A percentile compares a stretch with the other conserved stretches of the same genome.
Evolutionary conservation across 2,329 filamentous ascomycete genomes (phyloP).

Genomic region (Tolypocladium paradoxum): DNA sequence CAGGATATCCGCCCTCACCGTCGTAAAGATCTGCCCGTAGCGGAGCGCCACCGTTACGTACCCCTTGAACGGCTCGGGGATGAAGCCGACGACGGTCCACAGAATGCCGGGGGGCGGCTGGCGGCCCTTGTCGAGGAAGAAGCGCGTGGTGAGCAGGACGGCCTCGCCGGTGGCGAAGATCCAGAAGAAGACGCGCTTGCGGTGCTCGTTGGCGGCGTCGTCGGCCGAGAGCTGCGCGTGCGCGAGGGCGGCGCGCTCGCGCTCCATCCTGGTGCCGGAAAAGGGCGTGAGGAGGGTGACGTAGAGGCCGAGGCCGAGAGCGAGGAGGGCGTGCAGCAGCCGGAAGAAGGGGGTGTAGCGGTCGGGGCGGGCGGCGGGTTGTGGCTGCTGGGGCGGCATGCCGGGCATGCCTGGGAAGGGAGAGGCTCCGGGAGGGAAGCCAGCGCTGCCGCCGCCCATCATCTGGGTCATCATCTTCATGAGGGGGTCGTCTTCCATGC

Average conservation of each 20-base stretch:
- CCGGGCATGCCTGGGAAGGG: slow-evolving; percentile 27
- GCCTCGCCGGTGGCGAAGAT: slow-evolving; percentile 72
- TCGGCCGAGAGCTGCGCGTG: slow-evolving; percentile 12
- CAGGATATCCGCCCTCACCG: slow-evolving; percentile 63
- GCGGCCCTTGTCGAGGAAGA: slow-evolving; percentile 54
- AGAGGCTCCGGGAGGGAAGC: slow-evolving; percentile 17
- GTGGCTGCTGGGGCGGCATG: slow-evolving; percentile 23
- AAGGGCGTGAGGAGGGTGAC: slow-evolving; percentile 59
- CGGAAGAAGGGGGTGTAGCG: slow-evolving; percentile 51
- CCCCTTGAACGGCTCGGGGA: slow-evolving; percentile 53
- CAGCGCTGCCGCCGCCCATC: slow-evolving; percentile 35
- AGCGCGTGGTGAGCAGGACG: slow-evolving; percentile 58
- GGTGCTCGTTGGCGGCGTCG: slow-evolving; percentile 19
- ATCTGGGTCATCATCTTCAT: slow-evolving; percentile 68
- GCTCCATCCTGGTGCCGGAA: slow-evolving; percentile 51
- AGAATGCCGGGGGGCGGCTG: slow-evolving; percentile 50
- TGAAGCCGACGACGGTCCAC: slow-evolving; percentile 50
- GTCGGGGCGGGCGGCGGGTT: slow-evolving; percentile 17
- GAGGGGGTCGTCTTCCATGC: slow-evolving; percentile 23
- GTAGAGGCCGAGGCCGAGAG: slow-evolving; percentile 59
- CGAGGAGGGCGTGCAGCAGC: slow-evolving; percentile 62
- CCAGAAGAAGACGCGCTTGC: slow-evolving; percentile 51
- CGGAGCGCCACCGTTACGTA: slow-evolving; percentile 51
- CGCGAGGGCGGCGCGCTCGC: slow-evolving; percentile 31
- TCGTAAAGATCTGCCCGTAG: slow-evolving; percentile 62